phyloP scores from a whole-genome alignment of 2,329 filamentous ascomycete genomes.

The Xenoacremonium recifei region DNA sequence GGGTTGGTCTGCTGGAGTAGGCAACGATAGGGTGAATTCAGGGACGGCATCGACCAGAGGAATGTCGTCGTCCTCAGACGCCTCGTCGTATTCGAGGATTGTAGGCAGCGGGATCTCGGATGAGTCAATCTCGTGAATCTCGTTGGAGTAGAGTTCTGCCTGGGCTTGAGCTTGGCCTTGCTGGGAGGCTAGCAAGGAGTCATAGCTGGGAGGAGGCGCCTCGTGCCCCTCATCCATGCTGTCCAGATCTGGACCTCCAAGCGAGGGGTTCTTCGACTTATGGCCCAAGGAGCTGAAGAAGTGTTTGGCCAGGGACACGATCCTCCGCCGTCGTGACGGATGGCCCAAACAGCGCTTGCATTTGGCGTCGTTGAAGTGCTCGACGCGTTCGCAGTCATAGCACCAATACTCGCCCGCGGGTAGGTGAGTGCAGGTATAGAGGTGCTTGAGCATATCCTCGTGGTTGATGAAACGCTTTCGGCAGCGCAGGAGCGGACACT shows the following conservation, averaged over 20 bases:
- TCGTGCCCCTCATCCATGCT: constrained; percentile 32
- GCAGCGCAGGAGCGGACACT: constrained; percentile 53
- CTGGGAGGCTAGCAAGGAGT: constrained; percentile 32
- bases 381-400: constrained; percentile 51
- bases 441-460: constrained; percentile 53
- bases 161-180: constrained; percentile 21
- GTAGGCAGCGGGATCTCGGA: constrained; percentile 36
- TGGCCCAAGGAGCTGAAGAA: constrained; percentile 54
- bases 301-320: constrained; percentile 51
- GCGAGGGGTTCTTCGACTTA: constrained; percentile 38
- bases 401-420: constrained; percentile 54
- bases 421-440: constrained; percentile 48
- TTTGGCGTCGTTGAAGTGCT: constrained; percentile 50
- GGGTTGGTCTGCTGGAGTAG: constrained; percentile 19
- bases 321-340: constrained; percentile 49
- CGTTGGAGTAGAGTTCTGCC: constrained; percentile 47
- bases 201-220: constrained; percentile 50
- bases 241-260: constrained; percentile 25
- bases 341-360: constrained; percentile 51
- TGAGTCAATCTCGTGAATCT: constrained; percentile 55
- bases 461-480: constrained; percentile 49
- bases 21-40: constrained; percentile 11
- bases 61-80: constrained; percentile 19
- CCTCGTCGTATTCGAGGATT: constrained; percentile 30
- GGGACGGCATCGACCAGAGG: constrained; percentile 14